Evolutionary conservation across 768 basidiomycete species (phyloP), one percentile per base, ranked within the genome.

Genomic region (Rhodotorula graminis): DNA sequence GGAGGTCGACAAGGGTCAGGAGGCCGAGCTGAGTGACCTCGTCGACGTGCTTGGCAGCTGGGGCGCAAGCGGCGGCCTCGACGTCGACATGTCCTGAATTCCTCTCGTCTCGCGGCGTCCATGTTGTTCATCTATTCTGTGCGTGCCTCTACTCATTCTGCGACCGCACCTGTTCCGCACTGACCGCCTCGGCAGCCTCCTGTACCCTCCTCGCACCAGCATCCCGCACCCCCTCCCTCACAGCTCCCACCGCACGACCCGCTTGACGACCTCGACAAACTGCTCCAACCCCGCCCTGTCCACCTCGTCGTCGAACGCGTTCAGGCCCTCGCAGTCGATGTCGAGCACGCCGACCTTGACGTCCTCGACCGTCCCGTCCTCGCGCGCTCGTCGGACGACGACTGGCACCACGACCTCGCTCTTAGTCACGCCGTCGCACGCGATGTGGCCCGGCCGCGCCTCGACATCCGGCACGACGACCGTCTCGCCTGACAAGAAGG

Each of bases 371-470:
- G 40, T 47, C 49, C 64, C 44, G 27, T 47, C 58, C 27, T 21
- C 62, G 6, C 40, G 46, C 49, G 2, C 11, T 23, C 46, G 49
- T 49, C 40, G 61, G 31, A 84, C 75, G 58, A 88, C 79, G 27
- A 97, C 83, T 14, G 94, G 94, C 62, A 90, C 83, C 33, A 96
- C 93, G 62, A 97, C 87, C 80, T 98, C 95, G 77, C 90, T 91
- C 78, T 89, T 88, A 4, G 94, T 95, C 65, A 89, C 87, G 31
- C 88, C 90, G 76, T 97, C 93, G 78, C 95, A 97, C 5, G 92
- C 91, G 72, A 96, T 95, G 79, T 98, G 95, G 0, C 94, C 93
- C 1, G 91, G 91, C 79, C 93, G 93, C 18, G 80, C 81, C 37
- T 90, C 85, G 29, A 97, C 92, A 70, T 94, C 86, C 29, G 83